A percentile compares a stretch with the other conserved stretches of the same genome.
Conservation (phyloP, 345 rosid genomes). For the Bruguiera sexangula region DNA sequence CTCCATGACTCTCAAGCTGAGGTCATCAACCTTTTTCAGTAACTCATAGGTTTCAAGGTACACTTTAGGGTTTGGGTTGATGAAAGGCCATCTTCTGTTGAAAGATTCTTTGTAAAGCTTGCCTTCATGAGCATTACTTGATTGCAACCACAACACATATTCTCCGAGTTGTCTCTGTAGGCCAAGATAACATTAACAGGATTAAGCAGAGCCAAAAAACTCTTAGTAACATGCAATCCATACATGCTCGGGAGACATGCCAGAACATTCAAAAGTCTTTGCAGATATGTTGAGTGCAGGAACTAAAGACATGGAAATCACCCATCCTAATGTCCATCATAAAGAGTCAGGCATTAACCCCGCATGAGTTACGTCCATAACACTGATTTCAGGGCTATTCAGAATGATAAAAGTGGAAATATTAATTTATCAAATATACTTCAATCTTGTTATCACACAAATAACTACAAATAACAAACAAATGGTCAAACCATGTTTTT, state of each 20-base stretch:
- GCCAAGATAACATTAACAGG: conserved; percentile 17
- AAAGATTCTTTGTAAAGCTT: conserved; percentile 64
- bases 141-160: conserved; percentile 60
- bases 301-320: not conserved
- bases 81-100: conserved; percentile 67
- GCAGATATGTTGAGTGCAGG: conserved; percentile 1
- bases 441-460: not conserved
- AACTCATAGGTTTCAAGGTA: conserved; percentile 45
- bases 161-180: conserved; percentile 67
- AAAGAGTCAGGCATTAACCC: conserved; percentile 5
- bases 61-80: conserved; percentile 35
- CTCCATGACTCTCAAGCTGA: conserved; percentile 54
- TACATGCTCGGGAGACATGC: not conserved
- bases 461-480: not conserved
- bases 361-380: not conserved
- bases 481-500: not conserved
- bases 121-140: conserved; percentile 63
- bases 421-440: not conserved
- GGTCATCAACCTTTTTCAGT: conserved; percentile 44
- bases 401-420: not conserved
- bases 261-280: not conserved
- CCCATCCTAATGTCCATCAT: not conserved
- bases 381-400: conserved; percentile 6
- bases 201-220: not conserved
- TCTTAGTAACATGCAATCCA: not conserved